Percentiles rank a stretch among this genome's conserved stretches.
Evolutionary conservation across 345 rosid genomes (phyloP).

Genomic region (Barbarea vulgaris): DNA sequence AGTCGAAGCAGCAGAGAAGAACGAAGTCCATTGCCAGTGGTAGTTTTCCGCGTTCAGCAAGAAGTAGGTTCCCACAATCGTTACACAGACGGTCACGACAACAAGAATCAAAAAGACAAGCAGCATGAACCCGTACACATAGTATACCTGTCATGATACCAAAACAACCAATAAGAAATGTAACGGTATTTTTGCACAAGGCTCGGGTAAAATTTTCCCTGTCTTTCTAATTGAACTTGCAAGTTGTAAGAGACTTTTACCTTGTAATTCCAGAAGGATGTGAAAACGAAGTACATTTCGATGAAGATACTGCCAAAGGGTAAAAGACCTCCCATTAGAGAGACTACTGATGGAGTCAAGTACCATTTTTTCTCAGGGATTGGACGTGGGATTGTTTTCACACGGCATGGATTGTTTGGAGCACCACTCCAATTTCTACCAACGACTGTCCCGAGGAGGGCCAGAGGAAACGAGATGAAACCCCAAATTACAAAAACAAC

Average conservation of each 20-base stretch:
- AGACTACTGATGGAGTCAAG: constrained; percentile 89
- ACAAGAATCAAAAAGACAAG: constrained; percentile 85
- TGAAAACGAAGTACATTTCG: constrained; percentile 96
- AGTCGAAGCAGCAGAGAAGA: constrained; percentile 93
- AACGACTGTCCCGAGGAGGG: constrained; percentile 91
- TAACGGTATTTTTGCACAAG: neutral
- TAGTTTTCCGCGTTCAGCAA: constrained; percentile 91
- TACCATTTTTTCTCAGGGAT: constrained; percentile 98
- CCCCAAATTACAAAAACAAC: constrained; percentile 94
- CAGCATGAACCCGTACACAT: constrained; percentile 93
- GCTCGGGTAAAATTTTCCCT: neutral
- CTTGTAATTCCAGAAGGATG: constrained; percentile 99
- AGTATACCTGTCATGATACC: constrained; percentile 66
- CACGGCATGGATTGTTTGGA: constrained; percentile 95
- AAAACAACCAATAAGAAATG: neutral
- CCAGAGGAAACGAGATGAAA: constrained; percentile 90
- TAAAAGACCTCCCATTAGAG: constrained; percentile 88
- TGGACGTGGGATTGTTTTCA: constrained; percentile 94
- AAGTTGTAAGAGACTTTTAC: constrained; percentile 38
- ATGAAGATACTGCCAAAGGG: constrained; percentile 98
- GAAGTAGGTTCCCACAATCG: constrained; percentile 92
- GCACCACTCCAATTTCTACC: constrained; percentile 98
- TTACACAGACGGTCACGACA: constrained; percentile 86
- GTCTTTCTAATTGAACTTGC: neutral
- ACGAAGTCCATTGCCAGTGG: constrained; percentile 99